Evolutionary conservation across 768 basidiomycete genomes (phyloP), one percentile per base, ranked within the genome.

Genomic region (Pluteus cervinus): DNA sequence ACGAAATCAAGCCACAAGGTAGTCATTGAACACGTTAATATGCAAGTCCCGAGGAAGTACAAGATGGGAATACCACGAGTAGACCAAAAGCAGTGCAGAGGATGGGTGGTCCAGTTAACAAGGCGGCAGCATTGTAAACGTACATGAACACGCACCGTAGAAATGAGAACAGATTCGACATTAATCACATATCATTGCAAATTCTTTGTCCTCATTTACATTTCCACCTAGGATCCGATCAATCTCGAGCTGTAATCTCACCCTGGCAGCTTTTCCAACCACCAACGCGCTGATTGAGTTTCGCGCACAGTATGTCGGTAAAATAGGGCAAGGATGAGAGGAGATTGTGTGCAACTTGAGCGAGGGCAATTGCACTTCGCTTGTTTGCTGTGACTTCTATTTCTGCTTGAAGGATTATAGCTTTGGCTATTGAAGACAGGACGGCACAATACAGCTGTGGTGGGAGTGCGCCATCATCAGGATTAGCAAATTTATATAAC

Each of bases 331-430:
- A 54, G 11, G 49, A 50, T 34, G 79, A 71, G 38, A 91, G 70
- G 21, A 97, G 68, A 44, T 74, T 79, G 44, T 84, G 71, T 3
- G 86, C 61, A 7, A 97, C 77, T 22, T 76, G 73, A 0, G 86
- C 88, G 16, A 99, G 73, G 0, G 94, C 94, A 24, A 72, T 68
- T 0, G 91, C 92, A 16, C 85, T 84, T 21, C 79, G 78, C 51
- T 85, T 80, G 59, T 93, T 86, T 2, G 92, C 91, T 2, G 85
- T 71, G 7, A 94, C 87, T 58, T 98, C 94, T 0, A 81, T 85
- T 63, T 96, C 92, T 12, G 92, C 92, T 63, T 97, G 94, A 23
- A 86, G 70, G 30, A 97, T 71, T 42, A 98, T 81, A 12, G 79
- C 68, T 54, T 98, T 97, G 32, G 89, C 69, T 26, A 97, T 74